Evolutionary conservation across 2,329 filamentous ascomycete genomes (phyloP), one percentile per base, ranked within the genome.

Genomic region (Pseudocercospora musae): DNA sequence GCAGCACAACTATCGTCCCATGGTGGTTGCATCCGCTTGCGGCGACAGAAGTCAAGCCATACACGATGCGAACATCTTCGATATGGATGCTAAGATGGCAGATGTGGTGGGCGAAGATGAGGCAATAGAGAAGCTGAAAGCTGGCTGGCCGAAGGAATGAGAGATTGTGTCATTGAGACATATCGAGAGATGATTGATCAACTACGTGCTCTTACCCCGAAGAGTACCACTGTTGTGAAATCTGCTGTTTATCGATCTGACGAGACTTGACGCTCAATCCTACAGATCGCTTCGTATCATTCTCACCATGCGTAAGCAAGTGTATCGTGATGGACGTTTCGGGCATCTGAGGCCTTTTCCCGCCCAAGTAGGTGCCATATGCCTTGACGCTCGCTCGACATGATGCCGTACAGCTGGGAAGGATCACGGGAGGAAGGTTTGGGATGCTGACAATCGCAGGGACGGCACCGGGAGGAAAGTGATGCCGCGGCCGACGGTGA

Each of bases 41-140:
- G 66, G 69, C 21, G 69, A 71, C 58, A 57, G 69, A 9, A 69
- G 62, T 55, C 20, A 53, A 31, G 64, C 53, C 13, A 69, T 71
- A 33, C 69, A 71, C 42, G 63, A 69, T 53, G 66, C 66, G 25
- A 70, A 71, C 58, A 23, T 71, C n/a, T 68, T 69, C 63, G 69
- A 70, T 62, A 66, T 71, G 66, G 63, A 70, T 63, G 68, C 68
- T 9, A 71, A 71, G 57, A 62, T 69, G 54, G 69, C 63, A 33
- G 69, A 71, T 62, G 69, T 70, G 18, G 69, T 71, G 15, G 42
- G 46, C 27, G 65, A 67, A 57, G 55, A 60, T 8, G 68, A 70
- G 53, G 66, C 69, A 20, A 31, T 67, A 10, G 63, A 64, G 54
- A 56, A 65, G 37, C 33, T 65, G 58, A 48, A 23, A 56, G 59